Evolutionary conservation across 2,329 filamentous ascomycete genomes (phyloP).

Genomic region (Zymoseptoria crescenta): DNA sequence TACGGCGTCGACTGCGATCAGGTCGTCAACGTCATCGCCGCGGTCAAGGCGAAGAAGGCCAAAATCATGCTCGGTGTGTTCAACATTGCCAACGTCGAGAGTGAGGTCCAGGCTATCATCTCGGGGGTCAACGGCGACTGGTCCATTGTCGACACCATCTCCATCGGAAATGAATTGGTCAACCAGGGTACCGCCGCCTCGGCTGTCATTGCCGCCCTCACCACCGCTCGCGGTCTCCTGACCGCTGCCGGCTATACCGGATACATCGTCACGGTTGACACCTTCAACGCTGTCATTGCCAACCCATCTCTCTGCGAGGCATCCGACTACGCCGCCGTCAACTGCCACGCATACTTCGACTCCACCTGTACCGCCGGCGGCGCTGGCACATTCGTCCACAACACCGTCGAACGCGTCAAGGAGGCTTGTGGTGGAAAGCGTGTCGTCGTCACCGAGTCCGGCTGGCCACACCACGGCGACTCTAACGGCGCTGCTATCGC

Average conservation of each 20-base stretch:
- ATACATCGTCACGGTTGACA: constrained; percentile 72
- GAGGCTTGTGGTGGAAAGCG: constrained; percentile 48
- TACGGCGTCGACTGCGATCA: constrained; percentile 78
- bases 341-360: constrained; percentile 81
- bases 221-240: constrained; percentile 50
- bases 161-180: constrained; percentile 75
- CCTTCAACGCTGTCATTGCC: constrained; percentile 58
- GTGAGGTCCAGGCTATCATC: constrained; percentile 55
- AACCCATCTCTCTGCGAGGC: constrained; percentile 67
- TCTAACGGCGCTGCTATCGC: constrained; percentile 63
- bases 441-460: constrained; percentile 71
- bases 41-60: constrained; percentile 56
- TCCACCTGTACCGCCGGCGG: constrained; percentile 48
- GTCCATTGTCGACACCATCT: constrained; percentile 61
- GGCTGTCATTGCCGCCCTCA: constrained; percentile 52
- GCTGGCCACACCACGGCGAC: constrained; percentile 68
- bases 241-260: constrained; percentile 59
- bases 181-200: constrained; percentile 43
- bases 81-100: constrained; percentile 49
- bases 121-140: constrained; percentile 56
- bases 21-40: constrained; percentile 53
- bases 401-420: constrained; percentile 45
- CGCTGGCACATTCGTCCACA: constrained; percentile 60
- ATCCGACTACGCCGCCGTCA: constrained; percentile 73
- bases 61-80: constrained; percentile 71